These are phyloP conservation scores for rapeseed (Brassica napus) DNA, from an alignment of 345 rosid genomes.

Conservation along the genomic window DNA sequence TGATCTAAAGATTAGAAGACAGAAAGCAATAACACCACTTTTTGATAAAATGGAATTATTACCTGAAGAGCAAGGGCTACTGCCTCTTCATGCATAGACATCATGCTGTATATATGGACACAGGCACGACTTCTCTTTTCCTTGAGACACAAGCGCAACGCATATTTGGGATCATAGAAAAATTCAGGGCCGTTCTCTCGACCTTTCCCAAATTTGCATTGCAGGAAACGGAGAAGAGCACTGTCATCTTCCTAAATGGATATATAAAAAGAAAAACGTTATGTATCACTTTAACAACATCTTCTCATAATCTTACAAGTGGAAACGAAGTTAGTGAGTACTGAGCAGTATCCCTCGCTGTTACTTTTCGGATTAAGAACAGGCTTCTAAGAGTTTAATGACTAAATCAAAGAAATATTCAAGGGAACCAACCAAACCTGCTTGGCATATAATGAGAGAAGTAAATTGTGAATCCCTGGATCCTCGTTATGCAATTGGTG, in stretches of 20 bases:
- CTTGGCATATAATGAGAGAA: constrained; percentile 93
- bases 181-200: constrained; percentile 86
- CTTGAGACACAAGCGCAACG: constrained; percentile 95
- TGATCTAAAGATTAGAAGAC: constrained; percentile 12
- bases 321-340: constrained; percentile 11
- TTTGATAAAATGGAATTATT: not conserved
- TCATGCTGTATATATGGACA: constrained; percentile 97
- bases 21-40: not conserved
- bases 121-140: constrained; percentile 96
- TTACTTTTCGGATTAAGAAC: constrained; percentile 6
- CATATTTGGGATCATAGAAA: constrained; percentile 97
- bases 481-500: constrained; percentile 91
- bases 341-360: not conserved
- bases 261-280: constrained; percentile 25
- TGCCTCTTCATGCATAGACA: constrained; percentile 99
- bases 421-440: constrained; percentile 58
- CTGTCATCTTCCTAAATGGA: constrained; percentile 84
- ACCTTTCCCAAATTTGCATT: constrained; percentile 97
- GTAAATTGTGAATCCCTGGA: constrained; percentile 94
- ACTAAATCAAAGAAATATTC: constrained; percentile 2
- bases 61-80: constrained; percentile 99
- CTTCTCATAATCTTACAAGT: not conserved
- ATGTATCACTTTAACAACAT: not conserved
- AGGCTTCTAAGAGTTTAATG: not conserved
- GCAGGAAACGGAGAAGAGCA: constrained; percentile 87